phyloP scores from a whole-genome alignment of 768 basidiomycete species.

The Tricholomella constricta region DNA sequence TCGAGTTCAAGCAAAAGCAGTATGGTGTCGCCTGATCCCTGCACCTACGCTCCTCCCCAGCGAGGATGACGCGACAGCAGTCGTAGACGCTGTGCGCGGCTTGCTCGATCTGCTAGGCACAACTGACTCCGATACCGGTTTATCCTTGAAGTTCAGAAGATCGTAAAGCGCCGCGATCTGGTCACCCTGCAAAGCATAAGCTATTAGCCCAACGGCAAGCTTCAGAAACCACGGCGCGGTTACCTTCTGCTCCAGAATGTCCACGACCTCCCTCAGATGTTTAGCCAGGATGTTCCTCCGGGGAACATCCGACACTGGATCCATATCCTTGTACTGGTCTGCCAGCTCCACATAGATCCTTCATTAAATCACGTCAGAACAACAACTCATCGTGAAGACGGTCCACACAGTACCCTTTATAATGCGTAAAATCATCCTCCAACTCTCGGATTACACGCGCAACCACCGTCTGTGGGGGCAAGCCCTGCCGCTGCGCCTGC shows the following conservation, averaged over 20 bases:
- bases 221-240: background rate
- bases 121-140: conserved; percentile 38
- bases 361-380: conserved; percentile 1
- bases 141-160: conserved; percentile 76
- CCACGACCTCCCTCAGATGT: conserved; percentile 90
- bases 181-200: conserved; percentile 62
- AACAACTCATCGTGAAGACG: background rate
- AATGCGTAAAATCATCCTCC: conserved; percentile 94
- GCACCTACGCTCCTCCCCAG: conserved; percentile 3
- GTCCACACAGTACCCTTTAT: conserved; percentile 79
- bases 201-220: background rate
- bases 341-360: conserved; percentile 92
- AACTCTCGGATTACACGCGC: conserved; percentile 82
- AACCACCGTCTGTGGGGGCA: conserved; percentile 89
- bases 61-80: conserved; percentile 10
- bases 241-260: conserved; percentile 90
- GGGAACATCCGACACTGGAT: conserved; percentile 76
- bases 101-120: conserved; percentile 13
- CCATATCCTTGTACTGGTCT: conserved; percentile 91
- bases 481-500: conserved; percentile 35
- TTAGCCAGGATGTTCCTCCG: conserved; percentile 86
- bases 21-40: conserved; percentile 1
- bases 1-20: background rate
- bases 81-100: conserved; percentile 9
- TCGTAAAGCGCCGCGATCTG: conserved; percentile 93